These are phyloP conservation scores for Alternaria rosae DNA, from an alignment of 2,329 filamentous ascomycete species.

Conservation along the genomic window DNA sequence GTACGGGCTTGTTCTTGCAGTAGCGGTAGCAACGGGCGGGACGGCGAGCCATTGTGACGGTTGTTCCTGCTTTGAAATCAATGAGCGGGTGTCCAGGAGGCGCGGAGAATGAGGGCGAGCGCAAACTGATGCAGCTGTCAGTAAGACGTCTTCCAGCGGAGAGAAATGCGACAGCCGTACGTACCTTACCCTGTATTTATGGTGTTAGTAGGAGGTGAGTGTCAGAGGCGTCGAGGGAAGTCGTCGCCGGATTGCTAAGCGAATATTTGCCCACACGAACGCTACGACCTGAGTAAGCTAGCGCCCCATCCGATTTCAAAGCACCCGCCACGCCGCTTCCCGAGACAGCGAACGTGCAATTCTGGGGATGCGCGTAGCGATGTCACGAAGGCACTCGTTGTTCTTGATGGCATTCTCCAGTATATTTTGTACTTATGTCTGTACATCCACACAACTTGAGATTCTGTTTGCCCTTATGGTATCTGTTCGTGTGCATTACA, in stretches of 20 bases:
- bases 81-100: conserved; percentile 48
- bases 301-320: conserved; percentile 20
- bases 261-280: conserved; percentile 12
- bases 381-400: not conserved
- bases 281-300: conserved; percentile 19
- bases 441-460: not conserved
- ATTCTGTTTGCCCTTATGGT: not conserved
- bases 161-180: conserved; percentile 22
- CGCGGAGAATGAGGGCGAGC: conserved; percentile 13
- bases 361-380: conserved; percentile 2
- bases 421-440: not conserved
- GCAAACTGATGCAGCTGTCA: conserved; percentile 21
- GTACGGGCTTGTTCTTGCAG: conserved; percentile 99
- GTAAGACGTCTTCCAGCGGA: conserved; percentile 17
- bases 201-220: conserved; percentile 32
- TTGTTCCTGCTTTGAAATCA: conserved; percentile 57
- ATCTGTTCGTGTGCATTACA: not conserved
- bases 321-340: not conserved
- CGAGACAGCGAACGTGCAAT: not conserved
- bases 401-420: not conserved
- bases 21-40: conserved; percentile 99
- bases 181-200: conserved; percentile 44
- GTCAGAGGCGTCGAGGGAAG: conserved; percentile 24
- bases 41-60: conserved; percentile 97
- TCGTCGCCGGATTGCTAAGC: conserved; percentile 28